A percentile compares a stretch with the other conserved stretches of the same genome.
Conservation (phyloP, 371 early-diverging fungal genomes). For the Actinomortierella wolfii region DNA sequence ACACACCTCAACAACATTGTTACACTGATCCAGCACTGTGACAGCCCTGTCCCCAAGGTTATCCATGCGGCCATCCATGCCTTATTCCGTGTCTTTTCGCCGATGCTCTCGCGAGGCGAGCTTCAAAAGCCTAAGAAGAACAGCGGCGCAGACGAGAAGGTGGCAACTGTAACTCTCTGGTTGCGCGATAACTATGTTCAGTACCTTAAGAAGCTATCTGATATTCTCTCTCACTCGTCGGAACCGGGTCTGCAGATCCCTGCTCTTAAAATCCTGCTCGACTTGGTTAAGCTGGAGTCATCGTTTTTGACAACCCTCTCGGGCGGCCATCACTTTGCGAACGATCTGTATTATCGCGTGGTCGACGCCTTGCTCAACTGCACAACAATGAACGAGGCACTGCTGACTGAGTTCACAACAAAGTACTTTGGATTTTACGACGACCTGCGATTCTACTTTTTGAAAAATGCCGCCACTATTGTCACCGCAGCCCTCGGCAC, state of each 20-base stretch:
- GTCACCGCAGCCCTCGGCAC: constrained; percentile 22
- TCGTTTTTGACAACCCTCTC: constrained; percentile 39
- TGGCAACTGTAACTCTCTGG: constrained; percentile 73
- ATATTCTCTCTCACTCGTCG: constrained; percentile 52
- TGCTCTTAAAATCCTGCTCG: constrained; percentile 68
- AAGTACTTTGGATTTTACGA: constrained; percentile 80
- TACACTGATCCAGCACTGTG: constrained; percentile 21
- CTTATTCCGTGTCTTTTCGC: constrained; percentile 71
- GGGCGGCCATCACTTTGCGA: constrained; percentile 54
- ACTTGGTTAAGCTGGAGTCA: constrained; percentile 68
- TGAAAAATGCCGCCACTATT: constrained; percentile 66
- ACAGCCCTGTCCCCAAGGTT: constrained; percentile 47
- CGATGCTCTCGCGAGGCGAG: constrained; percentile 69
- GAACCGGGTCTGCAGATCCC: constrained; percentile 82
- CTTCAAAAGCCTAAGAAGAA: constrained; percentile 50
- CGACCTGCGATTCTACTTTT: constrained; percentile 83
- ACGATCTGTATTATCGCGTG: constrained; percentile 55
- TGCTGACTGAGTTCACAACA: constrained; percentile 63
- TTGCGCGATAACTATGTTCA: constrained; percentile 70
- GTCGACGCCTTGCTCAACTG: constrained; percentile 61
- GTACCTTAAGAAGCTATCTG: constrained; percentile 57
- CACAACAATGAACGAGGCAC: constrained; percentile 60
- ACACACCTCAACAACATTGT: constrained; percentile 56
- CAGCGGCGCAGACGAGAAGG: constrained; percentile 45
- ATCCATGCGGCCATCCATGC: constrained; percentile 73